Conservation (phyloP, 169 alveolate species). For the Plasmodium gaboni region DNA sequence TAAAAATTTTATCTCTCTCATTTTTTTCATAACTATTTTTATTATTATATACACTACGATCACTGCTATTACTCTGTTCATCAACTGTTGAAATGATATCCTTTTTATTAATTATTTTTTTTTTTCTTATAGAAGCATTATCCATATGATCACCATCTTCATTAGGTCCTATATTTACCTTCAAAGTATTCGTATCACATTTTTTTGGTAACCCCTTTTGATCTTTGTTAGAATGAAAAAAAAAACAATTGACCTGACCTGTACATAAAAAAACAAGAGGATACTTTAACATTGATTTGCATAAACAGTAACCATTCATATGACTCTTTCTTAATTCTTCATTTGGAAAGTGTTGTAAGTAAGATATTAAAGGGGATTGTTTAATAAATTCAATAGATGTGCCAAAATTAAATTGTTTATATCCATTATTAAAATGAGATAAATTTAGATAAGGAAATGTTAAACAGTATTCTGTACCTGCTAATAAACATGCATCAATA, state of each 20-base stretch:
- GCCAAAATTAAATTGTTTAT: slow-evolving; percentile 71
- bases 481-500: slow-evolving; percentile 81
- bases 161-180: too few relatives aligned
- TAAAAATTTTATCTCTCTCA: not conserved
- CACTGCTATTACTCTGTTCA: not conserved
- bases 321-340: slow-evolving; percentile 64
- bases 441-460: slow-evolving; percentile 80
- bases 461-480: slow-evolving; percentile 87
- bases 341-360: slow-evolving; percentile 80
- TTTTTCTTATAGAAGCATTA: too few relatives aligned
- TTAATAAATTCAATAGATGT: slow-evolving; percentile 80
- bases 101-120: too few relatives aligned
- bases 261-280: slow-evolving; percentile 45
- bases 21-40: not conserved
- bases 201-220: not conserved
- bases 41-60: not conserved
- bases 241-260: slow-evolving; percentile 25
- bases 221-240: slow-evolving; percentile 5
- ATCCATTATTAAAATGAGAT: slow-evolving; percentile 77
- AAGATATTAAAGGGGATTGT: slow-evolving; percentile 81
- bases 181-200: not conserved
- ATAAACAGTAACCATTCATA: slow-evolving; percentile 58
- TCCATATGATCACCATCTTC: not conserved
- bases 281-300: slow-evolving; percentile 52
- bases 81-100: too few relatives aligned